phyloP scores from a whole-genome alignment of 108 stramenopile species.

The Nannochloropsis gaditana region DNA sequence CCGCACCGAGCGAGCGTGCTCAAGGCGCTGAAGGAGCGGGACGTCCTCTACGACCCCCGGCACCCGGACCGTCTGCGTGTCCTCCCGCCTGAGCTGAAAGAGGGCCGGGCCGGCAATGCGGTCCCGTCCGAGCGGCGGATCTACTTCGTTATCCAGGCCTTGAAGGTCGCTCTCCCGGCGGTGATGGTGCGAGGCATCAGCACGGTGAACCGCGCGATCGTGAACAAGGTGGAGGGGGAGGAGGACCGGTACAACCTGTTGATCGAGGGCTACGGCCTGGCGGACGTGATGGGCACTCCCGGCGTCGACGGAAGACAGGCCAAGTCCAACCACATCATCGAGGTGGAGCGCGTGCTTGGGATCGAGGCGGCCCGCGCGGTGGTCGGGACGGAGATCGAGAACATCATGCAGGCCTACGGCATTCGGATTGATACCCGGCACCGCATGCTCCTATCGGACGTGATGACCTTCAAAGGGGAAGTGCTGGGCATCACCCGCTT shows the following conservation, averaged over 20 bases:
- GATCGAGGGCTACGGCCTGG: conserved; percentile 92
- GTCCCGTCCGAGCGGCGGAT: conserved; percentile 18
- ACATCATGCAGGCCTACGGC: conserved; percentile 92
- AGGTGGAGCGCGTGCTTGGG: conserved; percentile 82
- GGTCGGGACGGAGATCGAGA: conserved; percentile 81
- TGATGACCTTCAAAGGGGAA: conserved; percentile 99
- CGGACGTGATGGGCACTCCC: conserved; percentile 87
- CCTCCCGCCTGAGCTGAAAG: conserved; percentile 60
- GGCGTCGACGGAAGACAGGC: conserved; percentile 84
- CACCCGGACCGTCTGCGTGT: conserved; percentile 71
- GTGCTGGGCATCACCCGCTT: conserved; percentile 94
- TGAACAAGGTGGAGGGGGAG: conserved; percentile 59
- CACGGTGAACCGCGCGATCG: conserved; percentile 87
- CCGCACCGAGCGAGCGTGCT: conserved; percentile 34
- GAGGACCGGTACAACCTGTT: conserved; percentile 69
- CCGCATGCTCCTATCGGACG: conserved; percentile 87
- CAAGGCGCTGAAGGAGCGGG: conserved; percentile 61
- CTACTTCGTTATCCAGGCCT: conserved; percentile 82
- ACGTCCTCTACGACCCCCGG: conserved; percentile 65
- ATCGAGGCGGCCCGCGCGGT: conserved; percentile 93
- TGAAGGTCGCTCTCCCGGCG: conserved; percentile 77
- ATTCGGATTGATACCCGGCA: conserved; percentile 93
- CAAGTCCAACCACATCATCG: conserved; percentile 90
- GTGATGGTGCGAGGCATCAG: conserved; percentile 95
- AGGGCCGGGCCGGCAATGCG: conserved; percentile 28